Evolutionary conservation across 306 rosid genomes (phyloP).

Genomic region (peach (Prunus persica)): DNA sequence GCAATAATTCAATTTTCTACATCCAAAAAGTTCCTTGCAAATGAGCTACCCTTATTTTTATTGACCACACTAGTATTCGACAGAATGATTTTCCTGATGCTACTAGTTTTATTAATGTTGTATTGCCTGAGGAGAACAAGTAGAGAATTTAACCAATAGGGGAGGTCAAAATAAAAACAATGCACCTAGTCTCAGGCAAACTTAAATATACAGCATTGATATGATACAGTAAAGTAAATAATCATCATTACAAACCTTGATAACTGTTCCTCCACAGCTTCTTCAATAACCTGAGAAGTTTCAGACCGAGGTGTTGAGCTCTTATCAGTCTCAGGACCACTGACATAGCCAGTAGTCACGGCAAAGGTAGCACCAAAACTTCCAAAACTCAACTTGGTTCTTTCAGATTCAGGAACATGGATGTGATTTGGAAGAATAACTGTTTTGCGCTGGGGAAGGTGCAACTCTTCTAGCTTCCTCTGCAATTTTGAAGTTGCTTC

Average conservation of each 20-base stretch:
- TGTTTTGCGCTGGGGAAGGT: constrained; percentile 67
- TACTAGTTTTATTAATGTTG: background rate
- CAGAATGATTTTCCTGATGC: background rate
- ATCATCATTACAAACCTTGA: constrained; percentile 58
- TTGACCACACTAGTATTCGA: background rate
- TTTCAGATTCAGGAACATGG: constrained; percentile 91
- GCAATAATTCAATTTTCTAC: constrained; percentile 1
- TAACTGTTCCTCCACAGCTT: constrained; percentile 55
- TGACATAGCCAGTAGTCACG: constrained; percentile 37
- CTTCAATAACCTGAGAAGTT: constrained; percentile 67
- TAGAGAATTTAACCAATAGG: background rate
- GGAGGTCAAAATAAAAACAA: background rate
- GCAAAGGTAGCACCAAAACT: constrained; percentile 84
- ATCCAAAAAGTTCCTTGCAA: background rate
- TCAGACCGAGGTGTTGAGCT: constrained; percentile 69
- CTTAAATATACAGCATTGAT: background rate
- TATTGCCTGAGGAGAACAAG: background rate
- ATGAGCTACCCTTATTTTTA: background rate
- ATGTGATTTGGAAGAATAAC: constrained; percentile 94
- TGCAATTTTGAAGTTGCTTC: constrained; percentile 64
- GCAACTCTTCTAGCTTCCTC: constrained; percentile 68
- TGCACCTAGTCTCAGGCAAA: constrained; percentile 4
- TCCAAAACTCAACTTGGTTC: constrained; percentile 86
- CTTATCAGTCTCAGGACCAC: constrained; percentile 60
- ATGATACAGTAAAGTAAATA: constrained; percentile 7